Conservation (phyloP, 2,329 filamentous ascomycete genomes). For the Fusarium musae region DNA sequence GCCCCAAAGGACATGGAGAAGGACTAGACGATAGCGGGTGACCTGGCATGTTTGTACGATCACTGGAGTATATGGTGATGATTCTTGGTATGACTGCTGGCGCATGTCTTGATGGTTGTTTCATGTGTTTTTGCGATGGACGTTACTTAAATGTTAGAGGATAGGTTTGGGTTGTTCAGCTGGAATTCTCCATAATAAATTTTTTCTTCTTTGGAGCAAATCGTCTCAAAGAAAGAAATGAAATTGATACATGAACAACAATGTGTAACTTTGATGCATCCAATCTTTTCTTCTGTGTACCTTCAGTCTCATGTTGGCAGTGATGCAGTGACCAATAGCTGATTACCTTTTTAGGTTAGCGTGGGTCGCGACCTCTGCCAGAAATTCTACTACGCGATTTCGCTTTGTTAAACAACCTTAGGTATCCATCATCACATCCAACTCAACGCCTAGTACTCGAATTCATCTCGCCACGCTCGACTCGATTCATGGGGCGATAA, state of each 20-base stretch:
- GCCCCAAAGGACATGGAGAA: constrained; percentile 96
- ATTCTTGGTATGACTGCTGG: constrained; percentile 46
- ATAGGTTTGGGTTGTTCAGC: neutral
- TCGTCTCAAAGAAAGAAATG: neutral
- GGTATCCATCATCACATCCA: constrained; percentile 27
- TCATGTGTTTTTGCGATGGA: constrained; percentile 15
- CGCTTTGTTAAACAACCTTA: constrained; percentile 32
- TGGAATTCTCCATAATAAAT: neutral
- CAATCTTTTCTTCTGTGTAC: neutral
- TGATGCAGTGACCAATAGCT: constrained; percentile 41
- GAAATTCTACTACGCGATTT: constrained; percentile 51
- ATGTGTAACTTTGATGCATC: neutral
- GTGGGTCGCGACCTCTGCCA: constrained; percentile 42
- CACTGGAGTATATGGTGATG: constrained; percentile 38
- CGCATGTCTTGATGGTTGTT: constrained; percentile 42
- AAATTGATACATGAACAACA: neutral
- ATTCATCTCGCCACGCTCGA: constrained; percentile 29
- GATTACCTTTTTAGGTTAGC: constrained; percentile 52
- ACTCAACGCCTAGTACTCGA: constrained; percentile 25
- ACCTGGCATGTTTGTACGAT: constrained; percentile 27
- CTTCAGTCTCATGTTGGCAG: neutral
- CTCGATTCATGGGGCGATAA: constrained; percentile 70
- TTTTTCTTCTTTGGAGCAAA: neutral
- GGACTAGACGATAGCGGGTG: constrained; percentile 57
- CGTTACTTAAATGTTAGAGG: constrained; percentile 1